Evolutionary conservation across 176 grass and related monocot genomes (phyloP).

Genomic region (Ensete ventricosum): DNA sequence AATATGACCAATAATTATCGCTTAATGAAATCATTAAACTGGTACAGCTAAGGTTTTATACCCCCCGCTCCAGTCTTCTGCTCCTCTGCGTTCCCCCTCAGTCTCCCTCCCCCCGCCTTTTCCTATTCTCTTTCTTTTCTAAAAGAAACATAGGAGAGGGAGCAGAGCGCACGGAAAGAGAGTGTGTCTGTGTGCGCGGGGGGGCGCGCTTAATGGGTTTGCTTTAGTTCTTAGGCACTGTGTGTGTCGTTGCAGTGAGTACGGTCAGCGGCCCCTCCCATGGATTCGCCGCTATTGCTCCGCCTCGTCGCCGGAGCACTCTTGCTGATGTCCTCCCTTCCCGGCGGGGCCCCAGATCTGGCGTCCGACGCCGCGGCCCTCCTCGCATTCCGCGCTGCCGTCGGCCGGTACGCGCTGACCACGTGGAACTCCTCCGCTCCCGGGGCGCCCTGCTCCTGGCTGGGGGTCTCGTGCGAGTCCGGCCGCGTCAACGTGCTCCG

Average conservation of each 20-base stretch:
- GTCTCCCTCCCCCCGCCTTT: no score
- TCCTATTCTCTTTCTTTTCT: no score
- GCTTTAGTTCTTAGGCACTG: background rate
- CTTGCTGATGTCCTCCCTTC: constrained; percentile 1
- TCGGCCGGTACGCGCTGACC: constrained; percentile 44
- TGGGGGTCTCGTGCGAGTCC: constrained; percentile 49
- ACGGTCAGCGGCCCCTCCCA: background rate
- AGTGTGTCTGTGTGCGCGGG: background rate
- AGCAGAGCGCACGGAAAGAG: background rate
- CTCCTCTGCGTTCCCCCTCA: no score
- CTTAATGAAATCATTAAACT: no score
- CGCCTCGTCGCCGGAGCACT: background rate
- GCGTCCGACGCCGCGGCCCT: constrained; percentile 35
- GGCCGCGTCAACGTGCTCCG: constrained; percentile 58
- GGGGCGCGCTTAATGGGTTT: background rate
- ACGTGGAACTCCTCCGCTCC: constrained; percentile 58
- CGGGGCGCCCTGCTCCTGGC: constrained; percentile 49
- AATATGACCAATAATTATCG: no score
- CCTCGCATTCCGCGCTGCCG: constrained; percentile 42
- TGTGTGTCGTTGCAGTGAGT: background rate
- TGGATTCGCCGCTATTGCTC: constrained; percentile 10
- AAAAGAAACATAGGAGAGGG: no score
- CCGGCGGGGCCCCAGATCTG: constrained; percentile 2
- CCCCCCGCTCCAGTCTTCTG: no score
- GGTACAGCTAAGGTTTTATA: no score